Conservation (phyloP, 2,329 filamentous ascomycete species). For the Fusarium sp. region DNA sequence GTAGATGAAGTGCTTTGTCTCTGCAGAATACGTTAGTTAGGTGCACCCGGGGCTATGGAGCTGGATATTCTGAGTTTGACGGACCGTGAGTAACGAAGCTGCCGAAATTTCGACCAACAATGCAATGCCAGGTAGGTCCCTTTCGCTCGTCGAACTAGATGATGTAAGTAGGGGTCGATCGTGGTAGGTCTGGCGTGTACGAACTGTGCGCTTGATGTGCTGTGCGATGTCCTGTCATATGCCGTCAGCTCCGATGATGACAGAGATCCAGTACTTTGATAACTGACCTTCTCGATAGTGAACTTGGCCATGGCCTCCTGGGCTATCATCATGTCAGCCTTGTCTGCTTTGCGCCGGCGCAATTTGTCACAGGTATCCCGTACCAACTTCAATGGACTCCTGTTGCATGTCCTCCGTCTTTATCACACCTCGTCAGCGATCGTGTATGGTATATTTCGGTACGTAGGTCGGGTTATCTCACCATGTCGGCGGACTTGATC, state of each 20-base stretch:
- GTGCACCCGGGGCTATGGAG: constrained; percentile 12
- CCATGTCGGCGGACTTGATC: constrained; percentile 99
- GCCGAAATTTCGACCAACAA: constrained; percentile 97
- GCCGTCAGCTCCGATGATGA: constrained; percentile 35
- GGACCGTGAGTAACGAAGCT: constrained; percentile 98
- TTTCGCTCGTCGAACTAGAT: constrained; percentile 93
- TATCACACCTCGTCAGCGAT: constrained; percentile 51
- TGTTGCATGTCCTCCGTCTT: constrained; percentile 98
- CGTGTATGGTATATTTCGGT: constrained; percentile 25
- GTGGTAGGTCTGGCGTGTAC: constrained; percentile 29
- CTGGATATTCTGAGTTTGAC: constrained; percentile 46
- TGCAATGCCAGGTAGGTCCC: constrained; percentile 99
- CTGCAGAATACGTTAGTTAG: constrained; percentile 62
- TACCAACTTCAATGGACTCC: constrained; percentile 96
- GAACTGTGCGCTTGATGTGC: constrained; percentile 92
- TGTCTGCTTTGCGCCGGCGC: constrained; percentile 11
- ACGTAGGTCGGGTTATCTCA: constrained; percentile 60
- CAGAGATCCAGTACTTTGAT: constrained; percentile 5
- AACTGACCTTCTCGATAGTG: constrained; percentile 70
- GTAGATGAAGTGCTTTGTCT: constrained; percentile 99
- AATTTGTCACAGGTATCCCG: constrained; percentile 52
- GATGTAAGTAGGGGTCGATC: constrained; percentile 28
- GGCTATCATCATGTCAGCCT: constrained; percentile 58
- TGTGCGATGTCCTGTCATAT: constrained; percentile 85
- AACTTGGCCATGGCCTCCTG: constrained; percentile 74